Percentiles rank a stretch among this genome's conserved stretches.
Conservation (phyloP, 2,329 filamentous ascomycete genomes). For the Trichoderma cornu-damae region DNA sequence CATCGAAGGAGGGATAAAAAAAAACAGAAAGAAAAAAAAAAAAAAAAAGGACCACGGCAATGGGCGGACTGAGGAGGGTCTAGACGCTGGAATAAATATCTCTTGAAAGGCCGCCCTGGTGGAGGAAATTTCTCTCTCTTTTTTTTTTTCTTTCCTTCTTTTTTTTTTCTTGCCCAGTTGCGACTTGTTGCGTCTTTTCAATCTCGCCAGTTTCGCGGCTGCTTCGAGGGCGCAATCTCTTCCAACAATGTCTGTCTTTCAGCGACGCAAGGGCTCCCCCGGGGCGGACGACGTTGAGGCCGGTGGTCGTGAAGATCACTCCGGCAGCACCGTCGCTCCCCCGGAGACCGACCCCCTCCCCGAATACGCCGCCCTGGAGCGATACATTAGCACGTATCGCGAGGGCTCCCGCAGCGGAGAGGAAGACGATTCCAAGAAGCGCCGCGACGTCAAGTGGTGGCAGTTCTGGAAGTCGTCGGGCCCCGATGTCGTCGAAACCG, state of each 20-base stretch:
- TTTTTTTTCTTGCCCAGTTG: conserved; percentile 13
- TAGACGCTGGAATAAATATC: conserved; percentile 14
- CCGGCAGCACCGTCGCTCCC: conserved; percentile 14
- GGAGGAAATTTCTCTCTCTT: conserved; percentile 12
- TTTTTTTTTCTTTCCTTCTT: conserved; percentile 9
- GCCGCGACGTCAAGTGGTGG: conserved; percentile 12
- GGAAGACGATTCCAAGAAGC: conserved; percentile 4
- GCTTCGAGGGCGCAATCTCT: conserved; percentile 17
- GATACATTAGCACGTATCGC: conserved; percentile 14
- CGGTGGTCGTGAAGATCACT: conserved; percentile 14
- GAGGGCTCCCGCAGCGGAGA: conserved; percentile 8
- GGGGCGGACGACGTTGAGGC: conserved; percentile 10
- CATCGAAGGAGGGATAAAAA: neutral
- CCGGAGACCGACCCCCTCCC: neutral
- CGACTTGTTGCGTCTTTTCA: conserved; percentile 17
- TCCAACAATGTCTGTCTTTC: conserved; percentile 17
- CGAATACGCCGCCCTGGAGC: conserved; percentile 14
- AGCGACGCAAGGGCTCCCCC: conserved; percentile 6
- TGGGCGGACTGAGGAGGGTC: conserved; percentile 7
- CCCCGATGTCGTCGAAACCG: conserved; percentile 28
- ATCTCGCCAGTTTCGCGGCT: conserved; percentile 16
- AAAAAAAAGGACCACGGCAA: conserved; percentile 16
- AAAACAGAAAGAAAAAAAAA: neutral
- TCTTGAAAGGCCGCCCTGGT: conserved; percentile 11
- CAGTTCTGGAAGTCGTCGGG: conserved; percentile 10